Evolutionary conservation across 2,329 filamentous ascomycete species (phyloP).

Genomic region (Pyricularia pennisetigena): DNA sequence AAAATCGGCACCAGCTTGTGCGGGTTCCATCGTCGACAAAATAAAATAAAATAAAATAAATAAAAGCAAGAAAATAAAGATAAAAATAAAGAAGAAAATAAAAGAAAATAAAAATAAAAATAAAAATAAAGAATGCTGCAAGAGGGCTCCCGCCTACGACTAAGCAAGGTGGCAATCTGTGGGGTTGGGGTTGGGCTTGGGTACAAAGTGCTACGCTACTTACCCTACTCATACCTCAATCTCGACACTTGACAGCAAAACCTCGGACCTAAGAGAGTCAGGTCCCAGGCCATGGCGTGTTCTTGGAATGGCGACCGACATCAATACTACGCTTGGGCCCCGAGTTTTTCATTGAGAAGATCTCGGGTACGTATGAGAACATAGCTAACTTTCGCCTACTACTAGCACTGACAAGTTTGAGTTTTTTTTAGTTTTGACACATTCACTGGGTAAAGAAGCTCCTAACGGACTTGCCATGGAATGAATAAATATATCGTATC

Average conservation of each 20-base stretch:
- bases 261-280: neutral
- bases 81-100: too few species aligned
- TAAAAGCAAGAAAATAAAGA: too few species aligned
- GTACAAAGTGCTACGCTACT: neutral
- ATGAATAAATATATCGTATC: too few species aligned
- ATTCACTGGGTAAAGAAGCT: neutral
- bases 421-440: neutral
- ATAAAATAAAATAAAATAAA: too few species aligned
- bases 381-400: neutral
- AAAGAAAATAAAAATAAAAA: too few species aligned
- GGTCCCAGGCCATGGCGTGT: neutral
- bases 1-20: too few species aligned
- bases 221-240: neutral
- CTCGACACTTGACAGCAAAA: neutral
- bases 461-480: too few species aligned
- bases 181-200: neutral
- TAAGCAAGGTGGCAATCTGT: neutral
- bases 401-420: neutral
- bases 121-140: neutral
- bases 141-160: neutral
- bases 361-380: neutral
- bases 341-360: neutral
- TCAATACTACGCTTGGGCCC: neutral
- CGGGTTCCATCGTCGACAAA: neutral
- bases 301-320: neutral